Base-by-base conservation (phyloP, 169 alveolate genomes). In the Plasmodium fragile region DNA sequence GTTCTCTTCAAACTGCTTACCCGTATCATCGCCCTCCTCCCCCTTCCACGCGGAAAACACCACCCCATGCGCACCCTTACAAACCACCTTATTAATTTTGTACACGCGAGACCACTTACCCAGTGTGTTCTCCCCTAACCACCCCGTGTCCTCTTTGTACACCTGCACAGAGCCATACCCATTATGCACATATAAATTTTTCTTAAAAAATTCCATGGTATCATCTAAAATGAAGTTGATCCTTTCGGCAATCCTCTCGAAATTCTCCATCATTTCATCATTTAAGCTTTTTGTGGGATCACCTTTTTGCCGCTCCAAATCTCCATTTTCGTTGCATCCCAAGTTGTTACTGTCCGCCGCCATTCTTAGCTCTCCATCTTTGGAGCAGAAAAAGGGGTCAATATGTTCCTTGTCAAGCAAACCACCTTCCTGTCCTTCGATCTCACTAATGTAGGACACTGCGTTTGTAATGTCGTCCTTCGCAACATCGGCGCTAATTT, bases 1-100 rank as follows among this genome's bases (percentile, higher is more conserved):
- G 13, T 13, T 25, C 39, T 39, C 59, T 3, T 82, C 22, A 22
- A 8, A 39, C 43, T 18, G 32, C 16, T 82, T 79, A 8, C 52
- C 59, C 6, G 7, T 10, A 30, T 28, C 72, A 32, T 39, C 92
- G 8, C 49, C 52, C 39, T 82, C 92, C 13, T 39, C 70, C n/a
- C 52, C 82, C 16, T 59, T 25, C 92, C 92, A 84, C 34, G 92
- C 92, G 39, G 92, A 72, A 43, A 84, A 84, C 8, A 84, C 92
- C 18, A 84, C 83, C 16, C 92, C 92, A 18, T 84, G 92, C 1
- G 92, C 92, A n/a, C 92, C 92, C 53, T 84, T 84, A 73, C 92
- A 52, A 6, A 84, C 41, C 43, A 84, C 59, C 59, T 73, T 53
- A 84, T 84, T 71, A 65, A 84, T 84, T 45, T 84, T 84, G 65